A percentile compares a stretch with the other conserved stretches of the same genome.
Conservation (phyloP, 495 filamentous ascomycete species). For the Friedmanniomyces simplex region DNA sequence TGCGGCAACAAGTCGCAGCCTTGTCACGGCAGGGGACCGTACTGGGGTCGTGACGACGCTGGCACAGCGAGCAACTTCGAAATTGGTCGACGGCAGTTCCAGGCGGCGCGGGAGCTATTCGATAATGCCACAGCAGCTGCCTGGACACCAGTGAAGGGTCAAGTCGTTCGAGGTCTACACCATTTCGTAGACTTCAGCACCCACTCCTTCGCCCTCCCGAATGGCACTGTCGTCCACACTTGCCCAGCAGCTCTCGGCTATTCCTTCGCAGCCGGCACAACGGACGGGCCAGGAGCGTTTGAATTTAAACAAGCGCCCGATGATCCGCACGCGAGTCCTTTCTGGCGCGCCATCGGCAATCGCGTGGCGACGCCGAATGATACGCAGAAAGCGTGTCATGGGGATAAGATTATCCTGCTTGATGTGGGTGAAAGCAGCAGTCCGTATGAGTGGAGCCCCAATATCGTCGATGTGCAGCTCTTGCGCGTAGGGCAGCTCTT, state of each 20-base stretch:
- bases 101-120: slow-evolving; percentile 27
- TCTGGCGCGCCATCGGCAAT: slow-evolving; percentile 69
- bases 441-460: slow-evolving; percentile 86
- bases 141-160: slow-evolving; percentile 28
- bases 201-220: slow-evolving; percentile 63
- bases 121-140: not conserved
- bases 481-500: slow-evolving; percentile 81
- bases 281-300: slow-evolving; percentile 84
- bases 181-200: slow-evolving; percentile 47
- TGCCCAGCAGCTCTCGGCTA: slow-evolving; percentile 91
- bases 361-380: slow-evolving; percentile 60
- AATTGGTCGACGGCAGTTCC: slow-evolving; percentile 33
- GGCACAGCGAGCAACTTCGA: slow-evolving; percentile 36
- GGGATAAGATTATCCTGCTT: slow-evolving; percentile 76
- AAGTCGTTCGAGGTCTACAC: slow-evolving; percentile 30
- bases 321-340: slow-evolving; percentile 62
- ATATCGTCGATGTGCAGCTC: slow-evolving; percentile 86
- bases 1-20: slow-evolving; percentile 64
- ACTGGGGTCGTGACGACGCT: slow-evolving; percentile 47
- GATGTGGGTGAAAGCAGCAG: slow-evolving; percentile 71
- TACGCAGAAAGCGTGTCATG: slow-evolving; percentile 68
- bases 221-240: slow-evolving; percentile 60
- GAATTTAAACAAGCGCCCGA: slow-evolving; percentile 88
- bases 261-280: slow-evolving; percentile 89
- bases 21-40: slow-evolving; percentile 81